Percentiles rank a stretch among this genome's conserved stretches.
Conservation (phyloP, 2,329 filamentous ascomycete species). For the Byssoonygena ceratinophila region DNA sequence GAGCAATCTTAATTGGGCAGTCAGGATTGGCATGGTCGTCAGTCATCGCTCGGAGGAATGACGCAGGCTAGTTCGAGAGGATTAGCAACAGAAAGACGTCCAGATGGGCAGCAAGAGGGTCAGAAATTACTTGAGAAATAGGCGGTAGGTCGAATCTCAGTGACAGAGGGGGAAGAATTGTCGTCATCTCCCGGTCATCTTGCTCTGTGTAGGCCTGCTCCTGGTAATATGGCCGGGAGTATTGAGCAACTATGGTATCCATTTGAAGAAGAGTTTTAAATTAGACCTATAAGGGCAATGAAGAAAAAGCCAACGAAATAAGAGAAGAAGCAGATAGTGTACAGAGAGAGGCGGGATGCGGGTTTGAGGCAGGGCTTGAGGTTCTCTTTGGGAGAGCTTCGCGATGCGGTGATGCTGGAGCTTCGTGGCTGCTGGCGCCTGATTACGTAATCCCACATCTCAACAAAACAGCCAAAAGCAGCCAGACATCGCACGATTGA, state of each 20-base stretch:
- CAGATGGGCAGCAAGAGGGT: constrained; percentile 10
- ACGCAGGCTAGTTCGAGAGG: constrained; percentile 54
- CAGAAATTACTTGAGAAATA: constrained; percentile 62
- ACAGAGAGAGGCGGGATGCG: not conserved
- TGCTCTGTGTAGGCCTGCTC: constrained; percentile 62
- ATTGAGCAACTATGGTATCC: constrained; percentile 87
- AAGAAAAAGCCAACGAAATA: not conserved
- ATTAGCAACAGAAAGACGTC: constrained; percentile 17
- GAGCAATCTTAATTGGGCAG: constrained; percentile 98
- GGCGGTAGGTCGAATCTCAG: constrained; percentile 94
- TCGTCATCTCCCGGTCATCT: constrained; percentile 62
- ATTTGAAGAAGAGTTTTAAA: constrained; percentile 41
- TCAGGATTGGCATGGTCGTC: constrained; percentile 94
- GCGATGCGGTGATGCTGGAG: not conserved
- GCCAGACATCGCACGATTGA: not conserved
- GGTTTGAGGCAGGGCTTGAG: not conserved
- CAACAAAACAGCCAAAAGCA: not conserved
- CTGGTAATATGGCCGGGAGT: constrained; percentile 67
- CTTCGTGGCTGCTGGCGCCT: constrained; percentile 9
- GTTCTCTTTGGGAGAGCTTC: not conserved
- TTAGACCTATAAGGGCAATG: not conserved
- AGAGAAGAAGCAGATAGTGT: not conserved
- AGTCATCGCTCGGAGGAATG: constrained; percentile 92
- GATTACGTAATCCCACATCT: not conserved
- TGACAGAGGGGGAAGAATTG: constrained; percentile 64